phyloP scores from a whole-genome alignment of 371 early-diverging fungal genomes.

The Mucor velutinosus region DNA sequence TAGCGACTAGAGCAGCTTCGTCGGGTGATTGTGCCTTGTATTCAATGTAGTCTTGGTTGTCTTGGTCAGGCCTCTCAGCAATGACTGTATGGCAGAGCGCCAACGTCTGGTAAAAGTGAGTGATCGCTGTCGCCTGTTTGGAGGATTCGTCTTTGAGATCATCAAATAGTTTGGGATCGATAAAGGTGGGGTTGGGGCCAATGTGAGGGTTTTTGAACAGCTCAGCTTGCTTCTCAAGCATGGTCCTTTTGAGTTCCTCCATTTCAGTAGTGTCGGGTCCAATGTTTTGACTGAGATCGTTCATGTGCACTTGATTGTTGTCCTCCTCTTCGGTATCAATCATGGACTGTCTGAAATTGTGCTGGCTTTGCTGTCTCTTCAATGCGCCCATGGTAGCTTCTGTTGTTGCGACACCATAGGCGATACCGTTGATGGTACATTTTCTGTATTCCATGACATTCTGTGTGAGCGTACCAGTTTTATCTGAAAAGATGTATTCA shows the following conservation, averaged over 20 bases:
- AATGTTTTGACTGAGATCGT: background rate
- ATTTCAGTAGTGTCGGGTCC: constrained; percentile 4
- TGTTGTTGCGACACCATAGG: constrained; percentile 68
- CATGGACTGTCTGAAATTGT: constrained; percentile 1
- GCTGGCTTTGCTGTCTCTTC: constrained; percentile 47
- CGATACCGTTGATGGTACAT: constrained; percentile 83
- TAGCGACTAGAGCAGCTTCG: constrained; percentile 90
- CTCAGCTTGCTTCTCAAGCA: constrained; percentile 41
- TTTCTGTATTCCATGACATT: constrained; percentile 83
- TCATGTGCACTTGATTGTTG: constrained; percentile 19
- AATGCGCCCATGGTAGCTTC: constrained; percentile 38
- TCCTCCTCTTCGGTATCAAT: constrained; percentile 6
- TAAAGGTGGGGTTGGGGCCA: constrained; percentile 44
- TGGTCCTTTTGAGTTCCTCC: constrained; percentile 36
- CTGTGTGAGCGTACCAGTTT: constrained; percentile 83
- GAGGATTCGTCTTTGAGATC: constrained; percentile 35
- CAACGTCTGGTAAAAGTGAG: constrained; percentile 73
- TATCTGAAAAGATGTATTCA: constrained; percentile 97
- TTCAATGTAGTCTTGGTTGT: constrained; percentile 52
- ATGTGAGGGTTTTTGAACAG: constrained; percentile 42
- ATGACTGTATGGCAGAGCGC: constrained; percentile 84
- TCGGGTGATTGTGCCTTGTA: constrained; percentile 95
- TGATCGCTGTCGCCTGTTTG: constrained; percentile 62
- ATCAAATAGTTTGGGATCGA: constrained; percentile 47
- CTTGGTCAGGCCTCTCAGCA: constrained; percentile 52